phyloP scores from a whole-genome alignment of 2,329 filamentous ascomycete genomes.

The Xylaria sp. region DNA sequence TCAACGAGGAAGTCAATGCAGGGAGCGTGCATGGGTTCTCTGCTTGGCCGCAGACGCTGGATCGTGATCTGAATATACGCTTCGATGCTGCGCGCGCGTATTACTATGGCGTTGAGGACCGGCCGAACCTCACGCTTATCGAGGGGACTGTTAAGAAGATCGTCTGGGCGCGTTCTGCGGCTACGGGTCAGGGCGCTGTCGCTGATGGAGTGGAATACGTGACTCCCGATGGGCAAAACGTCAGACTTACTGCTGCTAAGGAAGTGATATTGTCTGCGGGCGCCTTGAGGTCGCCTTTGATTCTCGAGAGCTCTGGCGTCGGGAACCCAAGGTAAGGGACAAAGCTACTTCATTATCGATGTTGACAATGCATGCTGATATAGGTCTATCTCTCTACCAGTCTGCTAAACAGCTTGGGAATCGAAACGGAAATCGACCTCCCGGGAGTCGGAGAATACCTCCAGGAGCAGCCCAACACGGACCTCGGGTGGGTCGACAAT shows the following conservation, averaged over 20 bases:
- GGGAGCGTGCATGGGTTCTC: slow-evolving; percentile 54
- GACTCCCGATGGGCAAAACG: slow-evolving; percentile 51
- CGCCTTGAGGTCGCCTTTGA: slow-evolving; percentile 61
- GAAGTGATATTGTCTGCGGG: slow-evolving; percentile 63
- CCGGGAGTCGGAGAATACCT: slow-evolving; percentile 65
- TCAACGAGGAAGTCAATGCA: slow-evolving; percentile 54
- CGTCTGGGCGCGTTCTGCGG: slow-evolving; percentile 43
- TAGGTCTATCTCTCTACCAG: slow-evolving; percentile 38
- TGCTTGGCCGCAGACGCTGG: slow-evolving; percentile 55
- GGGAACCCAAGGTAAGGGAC: slow-evolving; percentile 52
- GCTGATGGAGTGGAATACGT: slow-evolving; percentile 54
- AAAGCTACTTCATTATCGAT: neutral
- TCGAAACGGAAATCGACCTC: slow-evolving; percentile 57
- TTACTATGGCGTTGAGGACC: slow-evolving; percentile 52
- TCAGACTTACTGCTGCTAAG: slow-evolving; percentile 53
- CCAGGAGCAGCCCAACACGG: slow-evolving; percentile 59
- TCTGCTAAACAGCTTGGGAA: slow-evolving; percentile 56
- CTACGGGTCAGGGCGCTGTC: slow-evolving; percentile 26
- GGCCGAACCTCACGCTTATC: slow-evolving; percentile 55
- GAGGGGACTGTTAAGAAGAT: slow-evolving; percentile 53
- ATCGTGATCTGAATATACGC: slow-evolving; percentile 52
- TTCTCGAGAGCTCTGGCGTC: slow-evolving; percentile 65
- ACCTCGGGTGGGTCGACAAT: slow-evolving; percentile 44
- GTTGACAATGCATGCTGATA: too few relatives aligned
- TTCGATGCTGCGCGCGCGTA: slow-evolving; percentile 57